Base-by-base conservation (phyloP, 148 eudicot genomes). In the Arbutus unedo region DNA sequence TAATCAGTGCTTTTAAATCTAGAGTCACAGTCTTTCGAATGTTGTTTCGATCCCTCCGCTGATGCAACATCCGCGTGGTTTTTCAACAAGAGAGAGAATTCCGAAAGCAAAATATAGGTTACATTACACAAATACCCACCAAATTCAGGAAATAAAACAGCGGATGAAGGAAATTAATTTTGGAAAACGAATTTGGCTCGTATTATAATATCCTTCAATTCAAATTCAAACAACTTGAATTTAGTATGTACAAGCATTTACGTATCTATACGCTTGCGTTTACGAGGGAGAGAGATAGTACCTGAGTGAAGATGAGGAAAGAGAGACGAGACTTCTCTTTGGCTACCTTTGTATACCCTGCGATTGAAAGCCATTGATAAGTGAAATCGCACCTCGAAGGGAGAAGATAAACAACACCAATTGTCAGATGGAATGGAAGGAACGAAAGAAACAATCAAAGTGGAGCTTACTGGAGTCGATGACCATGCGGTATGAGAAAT, bases 401-500 rank as follows among this genome's bases (percentile, higher is more conserved):
- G n/a, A 2, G 18, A 70, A 77, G 51, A 25, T 15, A 31, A 43
- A 23, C 68, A 72, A 41, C 31, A 5, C 5, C 45, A 16, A n/a
- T 8, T 72, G 47, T 23, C 16, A 1, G 41, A 18, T 54, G 49
- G 14, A 16, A 62, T 9, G 49, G 68, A 57, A 60, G 41, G 43
- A 18, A 72, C 23, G 18, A 21, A 74, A 47, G 21, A 23, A 23
- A 16, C 59, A 51, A 78, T 7, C 6, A 49, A 80, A 64, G 49
- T 23, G 21, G 50, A 18, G 31, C 84, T 76, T 89, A 92, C 95
- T 90, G 53, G 92, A 90, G 81, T 96, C 98, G 48, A 96, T 95
- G 67, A 94, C 95, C 99, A 96, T 96, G 66, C 97, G 94, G 73
- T 87, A 96, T 31, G 99, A 94, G 84, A 83, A 96, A 88, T 94